phyloP scores from a whole-genome alignment of 1,139 yeast species.

The Arxiozyma heterogenica region DNA sequence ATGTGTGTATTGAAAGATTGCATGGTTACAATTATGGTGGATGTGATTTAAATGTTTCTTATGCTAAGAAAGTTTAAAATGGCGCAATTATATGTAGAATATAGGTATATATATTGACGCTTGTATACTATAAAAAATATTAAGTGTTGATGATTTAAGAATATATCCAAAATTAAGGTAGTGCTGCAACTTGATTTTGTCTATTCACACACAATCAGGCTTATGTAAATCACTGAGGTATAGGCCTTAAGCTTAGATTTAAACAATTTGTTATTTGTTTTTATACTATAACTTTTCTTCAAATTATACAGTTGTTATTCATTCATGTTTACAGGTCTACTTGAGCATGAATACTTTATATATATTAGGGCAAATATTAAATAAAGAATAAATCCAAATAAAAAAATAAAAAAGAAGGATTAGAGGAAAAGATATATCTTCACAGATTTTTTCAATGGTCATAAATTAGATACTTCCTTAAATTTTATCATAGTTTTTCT shows the following conservation, averaged over 20 bases:
- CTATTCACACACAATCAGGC: background rate
- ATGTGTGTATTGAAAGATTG: slow-evolving; percentile 63
- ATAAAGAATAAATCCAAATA: too few relatives aligned
- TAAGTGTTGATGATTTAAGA: background rate
- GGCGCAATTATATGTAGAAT: background rate
- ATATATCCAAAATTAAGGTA: background rate
- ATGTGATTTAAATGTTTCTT: slow-evolving; percentile 57
- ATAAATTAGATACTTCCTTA: too few relatives aligned
- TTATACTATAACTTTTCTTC: too few relatives aligned
- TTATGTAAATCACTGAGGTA: too few relatives aligned
- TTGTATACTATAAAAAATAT: background rate
- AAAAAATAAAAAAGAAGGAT: too few relatives aligned
- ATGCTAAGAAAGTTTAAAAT: slow-evolving; percentile 31
- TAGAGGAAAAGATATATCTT: background rate
- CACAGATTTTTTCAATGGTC: background rate
- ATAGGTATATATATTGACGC: background rate
- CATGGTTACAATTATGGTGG: slow-evolving; percentile 80
- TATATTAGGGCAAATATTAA: too few relatives aligned
- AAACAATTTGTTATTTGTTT: too few relatives aligned
- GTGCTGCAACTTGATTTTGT: background rate
- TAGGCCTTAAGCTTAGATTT: too few relatives aligned
- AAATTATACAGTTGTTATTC: too few relatives aligned
- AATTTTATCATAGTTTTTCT: too few relatives aligned
- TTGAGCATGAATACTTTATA: too few relatives aligned
- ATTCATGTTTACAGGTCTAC: too few relatives aligned